phyloP scores from a whole-genome alignment of 495 filamentous ascomycete species.

The Aspergillus taichungensis region DNA sequence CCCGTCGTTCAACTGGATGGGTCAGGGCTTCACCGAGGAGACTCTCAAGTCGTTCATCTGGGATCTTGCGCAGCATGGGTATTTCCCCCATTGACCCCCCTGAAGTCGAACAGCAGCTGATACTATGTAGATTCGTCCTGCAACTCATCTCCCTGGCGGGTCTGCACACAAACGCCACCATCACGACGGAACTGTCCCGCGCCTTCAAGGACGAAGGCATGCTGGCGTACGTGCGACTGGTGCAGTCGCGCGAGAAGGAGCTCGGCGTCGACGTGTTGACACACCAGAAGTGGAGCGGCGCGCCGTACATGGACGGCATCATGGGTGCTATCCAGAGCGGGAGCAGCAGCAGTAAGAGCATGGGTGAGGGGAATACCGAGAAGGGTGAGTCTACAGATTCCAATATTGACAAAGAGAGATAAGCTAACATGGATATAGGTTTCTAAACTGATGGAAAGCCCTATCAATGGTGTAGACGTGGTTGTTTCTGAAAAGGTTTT shows the following conservation, averaged over 20 bases:
- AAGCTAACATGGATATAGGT: neutral
- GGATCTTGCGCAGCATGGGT: constrained; percentile 87
- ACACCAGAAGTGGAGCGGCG: constrained; percentile 98
- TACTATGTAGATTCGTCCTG: constrained; percentile 59
- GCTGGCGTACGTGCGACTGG: constrained; percentile 86
- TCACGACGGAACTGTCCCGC: constrained; percentile 73
- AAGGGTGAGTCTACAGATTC: constrained; percentile 29
- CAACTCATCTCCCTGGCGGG: constrained; percentile 91
- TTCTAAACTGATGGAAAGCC: too few species aligned
- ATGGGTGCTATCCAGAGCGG: constrained; percentile 87
- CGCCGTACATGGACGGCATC: constrained; percentile 86
- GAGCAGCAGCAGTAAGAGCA: constrained; percentile 70
- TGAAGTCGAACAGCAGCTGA: constrained; percentile 2
- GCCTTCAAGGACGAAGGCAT: constrained; percentile 86
- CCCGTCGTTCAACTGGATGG: constrained; percentile 98
- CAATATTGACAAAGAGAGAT: constrained; percentile 1
- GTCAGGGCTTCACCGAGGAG: constrained; percentile 75
- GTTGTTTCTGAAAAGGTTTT: too few species aligned
- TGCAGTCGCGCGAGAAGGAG: constrained; percentile 86
- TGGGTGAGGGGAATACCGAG: constrained; percentile 79
- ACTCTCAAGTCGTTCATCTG: constrained; percentile 83
- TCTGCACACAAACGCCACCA: constrained; percentile 78
- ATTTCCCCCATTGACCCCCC: constrained; percentile 8
- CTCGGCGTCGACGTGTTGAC: constrained; percentile 89
- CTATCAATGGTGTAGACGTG: too few species aligned